A percentile compares a stretch with the other conserved stretches of the same genome.
Conservation (phyloP, 1,284 basidiomycete species). For the Serendipita sp. region DNA sequence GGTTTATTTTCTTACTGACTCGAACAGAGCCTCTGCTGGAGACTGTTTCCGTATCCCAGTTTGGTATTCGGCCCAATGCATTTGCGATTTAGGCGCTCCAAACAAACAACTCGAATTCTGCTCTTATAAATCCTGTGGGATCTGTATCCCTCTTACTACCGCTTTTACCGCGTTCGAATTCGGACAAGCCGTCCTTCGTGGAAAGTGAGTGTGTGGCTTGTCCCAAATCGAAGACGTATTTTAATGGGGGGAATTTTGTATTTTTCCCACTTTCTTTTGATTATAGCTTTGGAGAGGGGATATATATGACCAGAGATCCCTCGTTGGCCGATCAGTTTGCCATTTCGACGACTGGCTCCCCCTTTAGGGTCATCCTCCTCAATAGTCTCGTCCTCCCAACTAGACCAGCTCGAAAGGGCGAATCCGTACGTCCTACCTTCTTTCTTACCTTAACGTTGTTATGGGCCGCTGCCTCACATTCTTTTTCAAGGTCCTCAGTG, state of each 20-base stretch:
- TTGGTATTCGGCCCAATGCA: constrained; percentile 29
- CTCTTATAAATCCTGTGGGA: constrained; percentile 43
- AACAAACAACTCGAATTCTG: constrained; percentile 34
- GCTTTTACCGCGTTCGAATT: constrained; percentile 42
- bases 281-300: constrained; percentile 39
- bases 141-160: constrained; percentile 41
- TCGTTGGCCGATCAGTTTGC: constrained; percentile 38
- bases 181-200: constrained; percentile 32
- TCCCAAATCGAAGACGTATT: neutral
- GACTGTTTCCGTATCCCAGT: neutral
- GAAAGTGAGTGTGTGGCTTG: constrained; percentile 28
- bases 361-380: constrained; percentile 41
- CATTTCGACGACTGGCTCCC: constrained; percentile 46
- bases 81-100: constrained; percentile 41
- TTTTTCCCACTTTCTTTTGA: neutral
- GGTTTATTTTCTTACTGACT: too few species aligned
- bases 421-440: neutral
- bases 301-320: constrained; percentile 45
- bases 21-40: neutral
- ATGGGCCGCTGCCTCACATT: neutral
- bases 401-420: neutral
- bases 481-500: neutral
- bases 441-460: neutral
- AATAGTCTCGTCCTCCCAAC: neutral
- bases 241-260: neutral